phyloP scores from a whole-genome alignment of 2,329 filamentous ascomycete genomes.

The Penicillium sp. region DNA sequence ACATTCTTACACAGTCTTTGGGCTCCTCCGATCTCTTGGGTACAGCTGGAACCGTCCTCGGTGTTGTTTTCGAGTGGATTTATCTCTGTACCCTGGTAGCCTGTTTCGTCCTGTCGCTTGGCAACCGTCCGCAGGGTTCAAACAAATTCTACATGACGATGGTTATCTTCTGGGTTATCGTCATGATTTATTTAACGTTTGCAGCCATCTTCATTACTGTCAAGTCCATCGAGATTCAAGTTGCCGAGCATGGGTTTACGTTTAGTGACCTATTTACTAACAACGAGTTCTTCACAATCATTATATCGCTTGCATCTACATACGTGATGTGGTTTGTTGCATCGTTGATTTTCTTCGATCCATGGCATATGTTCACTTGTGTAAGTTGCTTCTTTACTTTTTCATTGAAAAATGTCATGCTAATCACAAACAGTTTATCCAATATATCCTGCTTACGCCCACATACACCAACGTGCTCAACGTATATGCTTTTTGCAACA shows the following conservation, averaged over 20 bases:
- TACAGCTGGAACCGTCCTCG: conserved; percentile 71
- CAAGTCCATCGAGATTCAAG: conserved; percentile 70
- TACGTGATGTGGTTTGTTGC: conserved; percentile 90
- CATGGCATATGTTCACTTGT: conserved; percentile 97
- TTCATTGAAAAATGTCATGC: not conserved
- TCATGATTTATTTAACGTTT: conserved; percentile 95
- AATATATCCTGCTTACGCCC: conserved; percentile 91
- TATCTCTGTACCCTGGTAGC: conserved; percentile 89
- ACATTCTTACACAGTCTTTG: conserved; percentile 86
- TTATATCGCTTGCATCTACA: conserved; percentile 86
- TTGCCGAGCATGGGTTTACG: conserved; percentile 61
- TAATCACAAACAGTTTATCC: conserved; percentile 59
- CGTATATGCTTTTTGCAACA: conserved; percentile 98
- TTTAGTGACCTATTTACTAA: conserved; percentile 77
- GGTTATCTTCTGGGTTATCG: conserved; percentile 96
- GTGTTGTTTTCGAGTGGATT: conserved; percentile 91
- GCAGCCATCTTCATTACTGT: conserved; percentile 94
- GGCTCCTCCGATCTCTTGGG: conserved; percentile 67
- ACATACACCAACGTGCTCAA: conserved; percentile 96
- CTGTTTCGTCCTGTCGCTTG: conserved; percentile 90
- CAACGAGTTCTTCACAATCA: conserved; percentile 84
- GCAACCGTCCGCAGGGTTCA: conserved; percentile 90
- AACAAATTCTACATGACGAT: conserved; percentile 93
- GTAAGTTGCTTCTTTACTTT: conserved; percentile 30
- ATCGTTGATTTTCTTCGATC: conserved; percentile 92